A percentile compares a stretch with the other conserved stretches of the same genome.
Conservation (phyloP, 352 stramenopile genomes). For the Phytopythium cucurbitacearum region DNA sequence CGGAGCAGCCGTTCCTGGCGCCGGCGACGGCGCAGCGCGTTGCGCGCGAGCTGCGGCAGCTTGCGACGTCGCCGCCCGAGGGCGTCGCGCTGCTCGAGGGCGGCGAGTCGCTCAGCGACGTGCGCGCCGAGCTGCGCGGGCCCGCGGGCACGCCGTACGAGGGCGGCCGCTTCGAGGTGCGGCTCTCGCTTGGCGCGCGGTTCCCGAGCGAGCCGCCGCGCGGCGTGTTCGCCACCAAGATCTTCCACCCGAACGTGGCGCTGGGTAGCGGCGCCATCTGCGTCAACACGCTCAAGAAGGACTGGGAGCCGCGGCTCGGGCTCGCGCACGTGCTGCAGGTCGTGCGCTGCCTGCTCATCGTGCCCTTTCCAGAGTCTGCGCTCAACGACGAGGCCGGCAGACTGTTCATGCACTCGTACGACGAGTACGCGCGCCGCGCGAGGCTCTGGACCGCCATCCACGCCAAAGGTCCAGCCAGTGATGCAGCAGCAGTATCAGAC, state of each 20-base stretch:
- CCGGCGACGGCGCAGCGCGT: slow-evolving; percentile 92
- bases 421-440: slow-evolving; percentile 92
- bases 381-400: slow-evolving; percentile 99
- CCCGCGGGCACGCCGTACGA: slow-evolving; percentile 98
- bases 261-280: slow-evolving; percentile 96
- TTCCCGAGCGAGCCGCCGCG: slow-evolving; percentile 84
- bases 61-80: slow-evolving; percentile 88
- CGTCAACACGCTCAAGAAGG: slow-evolving; percentile 99
- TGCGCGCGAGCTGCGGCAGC: slow-evolving; percentile 88
- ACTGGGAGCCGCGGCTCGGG: slow-evolving; percentile 94
- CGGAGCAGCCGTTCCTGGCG: slow-evolving; percentile 58
- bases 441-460: slow-evolving; percentile 91
- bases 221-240: slow-evolving; percentile 98
- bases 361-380: slow-evolving; percentile 98
- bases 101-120: slow-evolving; percentile 87
- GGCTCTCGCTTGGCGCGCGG: slow-evolving; percentile 90
- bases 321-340: slow-evolving; percentile 97
- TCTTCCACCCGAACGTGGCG: slow-evolving; percentile 99
- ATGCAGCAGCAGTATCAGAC: neutral
- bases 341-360: slow-evolving; percentile 98
- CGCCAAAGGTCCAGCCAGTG: slow-evolving; percentile 24
- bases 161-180: slow-evolving; percentile 94
- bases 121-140: slow-evolving; percentile 95
- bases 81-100: slow-evolving; percentile 92
- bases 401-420: slow-evolving; percentile 99